phyloP scores from a whole-genome alignment of 306 rosid species.

The Dalbergia cochinchinensis region DNA sequence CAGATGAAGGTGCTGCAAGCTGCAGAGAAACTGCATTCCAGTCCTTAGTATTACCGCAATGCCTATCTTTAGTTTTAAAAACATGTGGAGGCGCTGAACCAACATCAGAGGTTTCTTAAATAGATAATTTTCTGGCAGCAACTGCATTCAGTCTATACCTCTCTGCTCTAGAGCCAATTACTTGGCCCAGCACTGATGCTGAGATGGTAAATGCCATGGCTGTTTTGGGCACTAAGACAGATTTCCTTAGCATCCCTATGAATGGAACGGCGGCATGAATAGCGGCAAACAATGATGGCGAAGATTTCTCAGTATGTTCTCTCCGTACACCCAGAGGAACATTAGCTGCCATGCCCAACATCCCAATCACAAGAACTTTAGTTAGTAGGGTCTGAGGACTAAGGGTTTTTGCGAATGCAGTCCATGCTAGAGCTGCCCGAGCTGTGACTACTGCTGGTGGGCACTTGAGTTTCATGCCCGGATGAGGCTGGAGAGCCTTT shows the following conservation, averaged over 20 bases:
- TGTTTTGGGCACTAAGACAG: conserved; percentile 90
- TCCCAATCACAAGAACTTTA: conserved; percentile 77
- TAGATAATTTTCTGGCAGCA: conserved; percentile 54
- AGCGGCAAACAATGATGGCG: conserved; percentile 82
- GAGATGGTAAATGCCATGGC: conserved; percentile 98
- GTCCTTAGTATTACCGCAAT: conserved; percentile 60
- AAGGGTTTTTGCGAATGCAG: conserved; percentile 79
- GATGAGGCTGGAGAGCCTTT: conserved; percentile 72
- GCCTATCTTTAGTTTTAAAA: conserved; percentile 54
- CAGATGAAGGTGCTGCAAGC: conserved; percentile 64
- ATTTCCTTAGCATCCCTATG: conserved; percentile 76
- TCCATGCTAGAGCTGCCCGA: conserved; percentile 72
- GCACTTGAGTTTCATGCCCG: conserved; percentile 69
- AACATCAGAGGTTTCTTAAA: conserved; percentile 50
- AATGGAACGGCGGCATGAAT: conserved; percentile 87
- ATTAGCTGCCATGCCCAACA: conserved; percentile 83
- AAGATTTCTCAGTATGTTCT: conserved; percentile 81
- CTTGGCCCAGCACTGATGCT: conserved; percentile 82
- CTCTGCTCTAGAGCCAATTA: conserved; percentile 87
- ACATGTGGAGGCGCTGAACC: conserved; percentile 45
- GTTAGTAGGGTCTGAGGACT: conserved; percentile 80
- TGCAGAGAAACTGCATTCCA: conserved; percentile 76
- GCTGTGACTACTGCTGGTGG: conserved; percentile 29
- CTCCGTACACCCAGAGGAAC: conserved; percentile 82
- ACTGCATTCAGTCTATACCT: conserved; percentile 69